Base-by-base conservation (phyloP, 345 rosid species). In the Citrus hindsii region DNA sequence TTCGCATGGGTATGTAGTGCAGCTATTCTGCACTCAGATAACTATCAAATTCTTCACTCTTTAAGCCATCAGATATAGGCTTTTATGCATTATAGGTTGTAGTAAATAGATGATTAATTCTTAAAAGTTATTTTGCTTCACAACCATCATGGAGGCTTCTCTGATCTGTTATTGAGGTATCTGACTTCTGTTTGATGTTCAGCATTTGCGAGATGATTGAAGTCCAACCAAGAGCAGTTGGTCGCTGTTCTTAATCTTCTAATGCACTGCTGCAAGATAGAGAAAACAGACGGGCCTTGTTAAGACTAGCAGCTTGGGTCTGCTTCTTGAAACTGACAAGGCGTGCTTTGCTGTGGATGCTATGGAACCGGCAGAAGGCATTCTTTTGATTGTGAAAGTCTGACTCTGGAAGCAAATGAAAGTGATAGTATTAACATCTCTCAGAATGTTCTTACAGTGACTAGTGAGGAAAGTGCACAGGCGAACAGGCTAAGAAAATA, bases 361-460 rank as follows among this genome's bases (percentile, higher is more conserved):
- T 76, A 94, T 96, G 95, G 99, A 96, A 83, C 95, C 97, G 76
- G 99, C 99, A 63, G 99, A 94, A 83, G 98, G 97, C 79, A 96
- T 94, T 86, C 98, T 96, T 83, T 87, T 96, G 84, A 94, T 96
- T 80, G 98, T 96, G 99, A 96, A 86, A 94, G 92, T 83, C 86
- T 96, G 86, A 92, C 98, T 4, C 77, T 96, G 81, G 99, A 94
- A 87, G 99, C 98, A 83, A 92, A 96, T 73, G 99, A 92, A 83
- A 92, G 98, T 75, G 94, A 92, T 76, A 88, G 87, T 82, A 91
- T 94, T 85, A 89, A 90, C 81, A 85, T 92, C 59, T 77, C 94
- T 24, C 95, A 92, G 78, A 84, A 88, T 91, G 92, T 89, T 80
- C 91, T 90, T 66, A 91, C 95, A 25, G 97, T 92, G 76, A 87